Evolutionary conservation across 148 eudicot species (phyloP).

Genomic region (Rhododendron williamsianum): DNA sequence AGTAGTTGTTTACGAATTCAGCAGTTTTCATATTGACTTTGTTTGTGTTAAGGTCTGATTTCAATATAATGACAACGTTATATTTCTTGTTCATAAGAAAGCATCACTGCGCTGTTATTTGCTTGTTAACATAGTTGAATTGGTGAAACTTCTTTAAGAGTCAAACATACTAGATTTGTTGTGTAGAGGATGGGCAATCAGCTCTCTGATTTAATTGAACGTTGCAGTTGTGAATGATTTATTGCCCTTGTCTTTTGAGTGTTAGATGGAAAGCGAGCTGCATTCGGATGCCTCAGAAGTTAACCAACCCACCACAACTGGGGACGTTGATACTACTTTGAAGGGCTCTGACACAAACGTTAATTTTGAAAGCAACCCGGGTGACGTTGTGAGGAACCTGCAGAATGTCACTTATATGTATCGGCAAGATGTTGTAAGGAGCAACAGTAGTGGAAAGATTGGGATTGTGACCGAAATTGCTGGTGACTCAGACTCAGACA

Average conservation of each 20-base stretch:
- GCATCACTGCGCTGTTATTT: not conserved
- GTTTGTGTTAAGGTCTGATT: not conserved
- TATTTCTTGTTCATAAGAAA: not conserved
- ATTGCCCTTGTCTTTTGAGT: not conserved
- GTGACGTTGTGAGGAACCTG: constrained; percentile 23
- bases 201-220: not conserved
- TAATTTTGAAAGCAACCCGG: constrained; percentile 21
- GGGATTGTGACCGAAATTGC: constrained; percentile 95
- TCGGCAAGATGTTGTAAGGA: constrained; percentile 81
- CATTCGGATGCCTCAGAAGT: constrained; percentile 23
- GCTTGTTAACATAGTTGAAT: not conserved
- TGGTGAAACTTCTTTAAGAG: not conserved
- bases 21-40: not conserved
- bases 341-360: constrained; percentile 18
- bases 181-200: not conserved
- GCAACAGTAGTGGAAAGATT: constrained; percentile 45
- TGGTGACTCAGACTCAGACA: constrained; percentile 90
- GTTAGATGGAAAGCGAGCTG: constrained; percentile 48
- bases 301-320: constrained; percentile 22
- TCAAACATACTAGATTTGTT: not conserved
- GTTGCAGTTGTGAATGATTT: not conserved
- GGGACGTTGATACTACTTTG: constrained; percentile 17
- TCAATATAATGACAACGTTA: not conserved
- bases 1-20: not conserved
- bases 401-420: constrained; percentile 45